Evolutionary conservation across 768 basidiomycete species (phyloP), one percentile per base, ranked within the genome.

Genomic region (Dioszegia crocea): DNA sequence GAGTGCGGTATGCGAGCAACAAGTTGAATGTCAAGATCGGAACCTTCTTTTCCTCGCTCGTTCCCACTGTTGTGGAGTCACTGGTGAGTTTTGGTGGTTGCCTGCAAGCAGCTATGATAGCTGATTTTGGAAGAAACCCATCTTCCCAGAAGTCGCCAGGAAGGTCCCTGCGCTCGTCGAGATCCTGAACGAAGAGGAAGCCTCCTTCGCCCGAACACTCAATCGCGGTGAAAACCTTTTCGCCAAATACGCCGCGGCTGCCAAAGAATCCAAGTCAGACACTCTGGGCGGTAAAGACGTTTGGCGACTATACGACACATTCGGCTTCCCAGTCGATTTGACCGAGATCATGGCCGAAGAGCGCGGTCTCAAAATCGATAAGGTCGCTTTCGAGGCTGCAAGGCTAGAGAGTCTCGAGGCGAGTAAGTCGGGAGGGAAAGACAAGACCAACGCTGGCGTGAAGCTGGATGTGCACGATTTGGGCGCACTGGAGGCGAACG

Each of bases 271-370:
- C 47, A 86, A 85, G 8, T 68, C 78, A 4, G 86, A 80, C 38
- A 83, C 85, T 65, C 84, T 99, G 29, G 85, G 80, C 59, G 96
- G 96, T 24, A 88, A 86, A 66, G 94, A 99, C 70, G 90, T 97
- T 33, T 99, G 96, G 96, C 84, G 89, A 26, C 78, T 99, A 50
- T 98, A 98, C 75, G 96, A 99, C 75, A 98, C 96, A 1, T 99
- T 89, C 73, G 96, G 96, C 50, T 99, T 99, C 81, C 96, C 96
- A 0, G 91, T 90, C 40, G 96, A 99, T 73, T 80, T 99, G 49
- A 99, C 96, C 0, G 86, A 88, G 49, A 81, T 99, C 59, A 98
- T 99, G 96, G 96, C 96, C 3, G 89, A 93, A 75, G 96, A 99
- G 73, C 80, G 90, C 27, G 87, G 86, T 1, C 80, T 99, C 43